Base-by-base conservation (phyloP, 345 rosid species). In the Salix arbutifolia region DNA sequence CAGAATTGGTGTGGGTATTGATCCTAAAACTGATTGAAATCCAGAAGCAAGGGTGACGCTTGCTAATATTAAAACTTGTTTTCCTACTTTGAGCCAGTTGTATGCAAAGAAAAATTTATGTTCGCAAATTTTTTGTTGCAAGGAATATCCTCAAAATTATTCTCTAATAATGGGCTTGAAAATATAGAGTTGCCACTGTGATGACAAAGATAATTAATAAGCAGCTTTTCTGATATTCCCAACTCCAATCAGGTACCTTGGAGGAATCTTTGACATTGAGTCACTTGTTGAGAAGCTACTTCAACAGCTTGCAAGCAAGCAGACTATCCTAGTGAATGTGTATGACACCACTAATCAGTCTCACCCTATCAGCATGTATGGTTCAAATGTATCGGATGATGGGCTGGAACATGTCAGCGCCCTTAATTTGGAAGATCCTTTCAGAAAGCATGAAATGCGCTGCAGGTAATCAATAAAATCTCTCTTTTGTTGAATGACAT, bases 261-360 rank as follows among this genome's bases (percentile, higher is more conserved):
- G 99, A 69, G 99, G 99, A 77, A 86, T 95, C 33, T 95, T 95
- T 66, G 92, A 95, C 76, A 90, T 95, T 13, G 97, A 95, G 82
- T 89, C 94, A 21, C 90, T 95, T 25, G 97, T 95, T 67, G 97
- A 93, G 78, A 95, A 93, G 88, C 83, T 95, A 78, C 97, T 95
- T 80, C 97, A 95, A 11, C 97, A 95, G 82, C 96, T 95, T 60
- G 97, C 99, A 13, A 95, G 97, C 89, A 89, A 95, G 84, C 97
- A 95, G 85, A 88, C 90, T 14, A 95, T 95, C 78, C 87, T 91
- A 26, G 99, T 95, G 76, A 92, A 93, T 87, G 99, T 93, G 62
- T 90, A 89, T 38, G 99, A 95, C 70, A 92, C 82, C 37, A 91
- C 92, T 31, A 89, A 91, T 79, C 74, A 23, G 30, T 91, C 97